A percentile compares a stretch with the other conserved stretches of the same genome.
phyloP scores from a whole-genome alignment of 352 stramenopile species.

The Globisporangium orthogonon region DNA sequence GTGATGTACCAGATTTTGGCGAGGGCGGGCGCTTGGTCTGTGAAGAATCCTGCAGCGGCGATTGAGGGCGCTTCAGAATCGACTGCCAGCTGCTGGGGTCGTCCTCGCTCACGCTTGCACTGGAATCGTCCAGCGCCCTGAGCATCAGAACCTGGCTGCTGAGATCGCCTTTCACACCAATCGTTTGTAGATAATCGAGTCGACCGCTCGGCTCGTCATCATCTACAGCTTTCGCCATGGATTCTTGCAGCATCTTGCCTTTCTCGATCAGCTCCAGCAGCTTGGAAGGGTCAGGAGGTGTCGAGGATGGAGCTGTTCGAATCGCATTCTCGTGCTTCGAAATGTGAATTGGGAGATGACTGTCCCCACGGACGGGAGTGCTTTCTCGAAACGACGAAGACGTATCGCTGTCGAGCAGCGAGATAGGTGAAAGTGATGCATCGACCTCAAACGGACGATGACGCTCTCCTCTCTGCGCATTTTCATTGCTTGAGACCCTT shows the following conservation, averaged over 20 bases:
- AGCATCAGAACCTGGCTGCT: background rate
- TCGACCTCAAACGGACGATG: background rate
- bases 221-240: constrained; percentile 33
- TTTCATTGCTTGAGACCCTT: background rate
- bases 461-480: background rate
- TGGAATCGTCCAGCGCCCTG: background rate
- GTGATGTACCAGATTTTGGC: background rate
- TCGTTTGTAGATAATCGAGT: background rate
- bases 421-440: constrained; percentile 1
- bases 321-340: too few species aligned
- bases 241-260: constrained; percentile 35
- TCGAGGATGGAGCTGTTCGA: background rate
- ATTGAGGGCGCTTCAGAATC: constrained; percentile 5
- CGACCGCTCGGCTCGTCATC: background rate
- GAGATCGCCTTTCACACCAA: background rate
- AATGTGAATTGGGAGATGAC: background rate
- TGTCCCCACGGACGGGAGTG: background rate
- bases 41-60: background rate
- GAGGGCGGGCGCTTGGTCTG: too few species aligned
- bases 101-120: background rate
- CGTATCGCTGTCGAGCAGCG: constrained; percentile 9
- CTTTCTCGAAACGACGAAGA: constrained; percentile 1
- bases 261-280: constrained; percentile 30
- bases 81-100: constrained; percentile 11
- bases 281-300: background rate